A percentile compares a stretch with the other conserved stretches of the same genome.
Evolutionary conservation across 108 stramenopile species (phyloP).

Genomic region (Skeletonema tropicum): DNA sequence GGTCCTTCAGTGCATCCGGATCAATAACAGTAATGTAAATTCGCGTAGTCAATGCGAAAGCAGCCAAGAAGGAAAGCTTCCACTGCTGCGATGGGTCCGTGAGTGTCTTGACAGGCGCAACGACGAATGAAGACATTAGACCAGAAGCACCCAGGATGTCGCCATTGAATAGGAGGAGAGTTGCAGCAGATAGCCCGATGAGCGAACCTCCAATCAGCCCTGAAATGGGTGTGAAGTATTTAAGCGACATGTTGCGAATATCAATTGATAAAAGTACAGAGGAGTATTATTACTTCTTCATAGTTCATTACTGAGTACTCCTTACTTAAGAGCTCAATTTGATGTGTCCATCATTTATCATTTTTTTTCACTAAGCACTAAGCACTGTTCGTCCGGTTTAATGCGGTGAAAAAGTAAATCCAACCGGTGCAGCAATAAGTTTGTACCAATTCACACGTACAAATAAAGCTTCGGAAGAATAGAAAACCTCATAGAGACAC

Average conservation of each 20-base stretch:
- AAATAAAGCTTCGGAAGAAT: no score
- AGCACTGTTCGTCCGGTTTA: no score
- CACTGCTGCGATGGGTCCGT: constrained; percentile 40
- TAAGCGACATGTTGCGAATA: constrained; percentile 18
- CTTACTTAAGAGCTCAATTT: no score
- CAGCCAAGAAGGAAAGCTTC: constrained; percentile 56
- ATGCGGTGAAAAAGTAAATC: no score
- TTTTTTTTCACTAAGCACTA: no score
- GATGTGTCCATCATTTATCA: no score
- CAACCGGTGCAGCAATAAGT: no score
- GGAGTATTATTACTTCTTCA: no score
- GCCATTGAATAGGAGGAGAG: constrained; percentile 57
- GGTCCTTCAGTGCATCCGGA: constrained; percentile 38
- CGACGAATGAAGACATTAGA: constrained; percentile 39
- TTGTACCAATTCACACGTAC: no score
- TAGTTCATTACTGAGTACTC: no score
- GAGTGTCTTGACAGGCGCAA: constrained; percentile 26
- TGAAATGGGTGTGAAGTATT: constrained; percentile 42
- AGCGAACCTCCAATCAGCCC: constrained; percentile 36
- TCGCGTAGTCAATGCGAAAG: constrained; percentile 52
- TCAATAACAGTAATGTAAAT: constrained; percentile 37
- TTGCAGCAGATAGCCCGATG: constrained; percentile 48
- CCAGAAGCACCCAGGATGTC: constrained; percentile 65
- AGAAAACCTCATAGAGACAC: no score
- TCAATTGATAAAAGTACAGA: no score